Evolutionary conservation across 768 basidiomycete species (phyloP).

Genomic region (Tremella yokohamensis): DNA sequence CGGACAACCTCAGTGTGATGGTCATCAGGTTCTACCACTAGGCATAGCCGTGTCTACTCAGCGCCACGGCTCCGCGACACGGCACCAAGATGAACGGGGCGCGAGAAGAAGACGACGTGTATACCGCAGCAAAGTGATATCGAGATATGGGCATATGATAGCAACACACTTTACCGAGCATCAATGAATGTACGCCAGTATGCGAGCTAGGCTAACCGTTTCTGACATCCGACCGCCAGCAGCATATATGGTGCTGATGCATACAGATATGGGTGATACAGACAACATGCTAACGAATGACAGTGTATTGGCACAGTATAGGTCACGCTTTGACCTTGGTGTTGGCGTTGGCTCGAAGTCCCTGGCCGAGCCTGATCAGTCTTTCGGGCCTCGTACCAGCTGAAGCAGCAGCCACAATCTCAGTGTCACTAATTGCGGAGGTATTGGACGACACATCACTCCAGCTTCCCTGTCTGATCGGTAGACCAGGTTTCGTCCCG

Average conservation of each 20-base stretch:
- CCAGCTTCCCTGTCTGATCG: neutral
- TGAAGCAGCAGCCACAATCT: conserved; percentile 2
- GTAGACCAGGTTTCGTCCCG: neutral
- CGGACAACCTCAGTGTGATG: conserved; percentile 89
- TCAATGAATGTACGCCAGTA: too few species aligned
- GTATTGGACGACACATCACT: neutral
- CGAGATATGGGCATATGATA: too few species aligned
- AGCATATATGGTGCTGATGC: conserved; percentile 1
- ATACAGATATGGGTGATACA: neutral
- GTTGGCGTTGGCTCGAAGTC: conserved; percentile 18
- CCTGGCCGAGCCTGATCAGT: conserved; percentile 31
- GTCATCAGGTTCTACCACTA: conserved; percentile 66
- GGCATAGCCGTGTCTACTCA: neutral
- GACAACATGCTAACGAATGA: too few species aligned
- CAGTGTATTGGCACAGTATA: too few species aligned
- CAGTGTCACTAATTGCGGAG: neutral
- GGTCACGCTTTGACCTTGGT: conserved; percentile 10
- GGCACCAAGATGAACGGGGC: too few species aligned
- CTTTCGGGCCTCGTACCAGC: conserved; percentile 28
- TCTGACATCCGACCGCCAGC: too few species aligned
- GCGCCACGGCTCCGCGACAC: too few species aligned
- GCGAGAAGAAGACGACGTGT: too few species aligned
- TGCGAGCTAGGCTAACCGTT: too few species aligned
- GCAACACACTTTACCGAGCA: too few species aligned
- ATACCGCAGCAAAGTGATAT: too few species aligned